phyloP scores from a whole-genome alignment of 208 protist species.

The Trypanosomatidae sp. region DNA sequence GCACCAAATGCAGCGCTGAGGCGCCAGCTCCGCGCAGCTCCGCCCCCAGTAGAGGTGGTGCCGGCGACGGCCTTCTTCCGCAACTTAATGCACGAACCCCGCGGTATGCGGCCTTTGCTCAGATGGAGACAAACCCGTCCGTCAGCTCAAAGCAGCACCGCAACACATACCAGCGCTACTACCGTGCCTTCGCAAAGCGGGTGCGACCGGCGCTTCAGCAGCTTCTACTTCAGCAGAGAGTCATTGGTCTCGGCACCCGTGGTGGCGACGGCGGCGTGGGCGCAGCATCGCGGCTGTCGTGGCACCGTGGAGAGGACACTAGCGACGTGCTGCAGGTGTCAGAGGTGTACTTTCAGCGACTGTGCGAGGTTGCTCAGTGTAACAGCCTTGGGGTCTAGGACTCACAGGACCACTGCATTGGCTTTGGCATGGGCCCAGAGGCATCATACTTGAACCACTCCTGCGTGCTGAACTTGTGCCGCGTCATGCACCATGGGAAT shows the following conservation, averaged over 20 bases:
- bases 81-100: constrained; percentile 25
- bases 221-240: background rate
- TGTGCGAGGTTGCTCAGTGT: constrained; percentile 63
- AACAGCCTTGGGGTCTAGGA: constrained; percentile 74
- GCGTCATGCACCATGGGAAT: constrained; percentile 51
- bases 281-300: background rate
- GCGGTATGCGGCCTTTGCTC: constrained; percentile 42
- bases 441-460: constrained; percentile 84
- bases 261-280: background rate
- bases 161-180: constrained; percentile 45
- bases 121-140: constrained; percentile 65
- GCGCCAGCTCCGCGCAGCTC: no score
- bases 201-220: constrained; percentile 41
- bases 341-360: constrained; percentile 46
- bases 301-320: background rate
- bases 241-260: background rate
- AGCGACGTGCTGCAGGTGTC: background rate
- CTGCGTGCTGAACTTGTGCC: constrained; percentile 69
- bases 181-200: constrained; percentile 48
- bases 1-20: background rate
- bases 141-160: constrained; percentile 52
- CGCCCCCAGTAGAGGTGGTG: background rate
- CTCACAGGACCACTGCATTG: constrained; percentile 40
- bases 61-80: background rate
- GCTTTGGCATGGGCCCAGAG: constrained; percentile 54